Base-by-base conservation (phyloP, 225 moss, liverwort and hornwort genomes). In the Sphagnum tenellum region DNA sequence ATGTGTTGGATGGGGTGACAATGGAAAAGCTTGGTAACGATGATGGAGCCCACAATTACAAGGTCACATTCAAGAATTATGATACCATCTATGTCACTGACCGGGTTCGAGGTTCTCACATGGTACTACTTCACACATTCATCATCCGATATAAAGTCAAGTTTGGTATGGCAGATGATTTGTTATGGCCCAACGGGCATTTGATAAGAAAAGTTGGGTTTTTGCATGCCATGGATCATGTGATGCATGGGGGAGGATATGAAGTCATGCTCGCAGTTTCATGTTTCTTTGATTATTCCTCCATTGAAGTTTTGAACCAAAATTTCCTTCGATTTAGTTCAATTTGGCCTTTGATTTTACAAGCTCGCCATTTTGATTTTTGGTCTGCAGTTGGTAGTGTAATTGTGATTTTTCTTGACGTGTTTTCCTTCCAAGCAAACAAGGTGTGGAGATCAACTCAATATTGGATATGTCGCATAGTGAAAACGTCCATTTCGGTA, bases 301-400 rank as follows among this genome's bases (percentile, higher is more conserved):
- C 51, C 4, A 51, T 4, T 29, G 49, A 77, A 49, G n/a, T 74
- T 46, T 46, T 83, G 12, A 83, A 83, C 61, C 83, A 80, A 66
- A 83, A 83, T 48, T 83, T 83, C 29, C 8, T 77, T 12, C 56
- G 77, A 57, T 72, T 81, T 74, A 72, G 74, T 3, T 77, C 81
- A 3, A 81, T 81, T 57, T 77, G 74, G 81, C 77, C 81, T 51
- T 44, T 75, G 57, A 74, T 81, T 44, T 10, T 77, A 48, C 77
- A 81, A 72, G 81, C 81, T 2, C 77, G 81, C 8, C 9, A 62
- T 5, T 77, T 2, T n/a, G 29, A 81, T 54, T 74, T 81, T 61
- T 81, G 81, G 77, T 81, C 81, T 1, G 49, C 68, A 2, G 29
- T 72, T 3, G 12, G 74, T 69, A 81, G 81, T 64, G 12, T 81